Base-by-base conservation (phyloP, 1,139 yeast genomes). In the Blastobotrys illinoisensis region DNA sequence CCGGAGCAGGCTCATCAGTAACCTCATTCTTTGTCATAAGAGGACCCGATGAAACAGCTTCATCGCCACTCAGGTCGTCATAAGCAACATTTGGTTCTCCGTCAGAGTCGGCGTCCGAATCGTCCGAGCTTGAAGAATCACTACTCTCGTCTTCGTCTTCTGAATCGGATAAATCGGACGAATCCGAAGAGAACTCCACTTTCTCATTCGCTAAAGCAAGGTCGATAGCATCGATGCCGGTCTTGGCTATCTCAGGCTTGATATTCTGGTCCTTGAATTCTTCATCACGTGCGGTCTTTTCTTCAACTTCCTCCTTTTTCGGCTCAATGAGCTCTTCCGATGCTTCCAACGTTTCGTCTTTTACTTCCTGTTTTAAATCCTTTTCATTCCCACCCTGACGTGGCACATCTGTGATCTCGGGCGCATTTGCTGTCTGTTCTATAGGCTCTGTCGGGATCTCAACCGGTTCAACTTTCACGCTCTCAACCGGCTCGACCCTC, bases 1-100 rank as follows among this genome's bases (percentile, higher is more conserved):
- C 69, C 0, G 88, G 87, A 0, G 90, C 86, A 1, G 74, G 75
- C 62, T 85, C 96, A 54, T 88, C 88, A 0, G 73, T 61, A 1
- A 84, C 69, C 67, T 93, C 99, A 65, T 93, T 86, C 58, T 82
- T 84, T 0, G 98, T 89, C 47, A 75, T 71, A 19, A 91, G 86
- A 0, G 96, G 95, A 1, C 79, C 83, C 1, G 40, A 32, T 32
- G 40, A 16, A 7, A 11, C 40, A 3, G 16, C 40, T n/a, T 32
- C 40, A n/a, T 32, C 40, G 16, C 40, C 40, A n/a, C 40, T 32
- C 40, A 32, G 13, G 3, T 32, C 40, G 7, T 32, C 40, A 32
- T 32, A 32, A 7, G 40, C 40, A 7, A 3, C 13, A 32, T 75
- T 81, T 46, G 60, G 60, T 44, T 59, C 61, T 53, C 60, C 58